phyloP scores from a whole-genome alignment of 2,329 filamentous ascomycete genomes.

The Rachicladosporium sp. region DNA sequence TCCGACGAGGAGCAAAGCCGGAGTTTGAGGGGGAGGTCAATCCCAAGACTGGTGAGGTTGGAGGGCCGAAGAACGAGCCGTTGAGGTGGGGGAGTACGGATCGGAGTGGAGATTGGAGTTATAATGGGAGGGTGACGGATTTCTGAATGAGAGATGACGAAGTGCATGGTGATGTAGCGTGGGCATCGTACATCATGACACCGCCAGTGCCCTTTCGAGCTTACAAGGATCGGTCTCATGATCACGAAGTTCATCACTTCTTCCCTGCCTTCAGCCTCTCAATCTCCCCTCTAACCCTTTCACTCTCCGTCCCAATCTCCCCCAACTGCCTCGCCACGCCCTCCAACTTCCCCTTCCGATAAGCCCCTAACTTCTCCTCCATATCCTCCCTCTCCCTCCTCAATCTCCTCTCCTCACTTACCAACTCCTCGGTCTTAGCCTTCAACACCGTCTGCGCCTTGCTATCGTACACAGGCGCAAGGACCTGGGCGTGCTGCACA shows the following conservation, averaged over 20 bases:
- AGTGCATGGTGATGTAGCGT: too few relatives aligned
- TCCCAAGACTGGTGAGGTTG: slow-evolving; percentile 87
- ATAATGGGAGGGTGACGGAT: slow-evolving; percentile 88
- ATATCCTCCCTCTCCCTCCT: slow-evolving; percentile 22
- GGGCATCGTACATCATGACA: too few relatives aligned
- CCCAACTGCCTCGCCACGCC: slow-evolving; percentile 30
- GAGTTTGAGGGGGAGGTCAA: slow-evolving; percentile 91
- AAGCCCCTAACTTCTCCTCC: slow-evolving; percentile 24
- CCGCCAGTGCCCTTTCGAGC: too few relatives aligned
- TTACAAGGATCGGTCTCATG: too few relatives aligned
- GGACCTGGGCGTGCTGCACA: slow-evolving; percentile 17
- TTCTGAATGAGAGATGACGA: slow-evolving; percentile 40
- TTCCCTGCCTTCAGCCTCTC: slow-evolving; percentile 2
- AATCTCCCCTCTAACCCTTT: slow-evolving; percentile 23
- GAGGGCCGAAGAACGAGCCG: slow-evolving; percentile 95
- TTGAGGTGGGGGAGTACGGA: slow-evolving; percentile 60
- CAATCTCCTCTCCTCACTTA: slow-evolving; percentile 19
- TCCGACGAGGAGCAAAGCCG: slow-evolving; percentile 65
- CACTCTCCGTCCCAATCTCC: slow-evolving; percentile 15
- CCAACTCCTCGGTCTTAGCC: slow-evolving; percentile 20
- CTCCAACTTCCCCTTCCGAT: slow-evolving; percentile 25
- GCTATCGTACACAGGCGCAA: slow-evolving; percentile 13
- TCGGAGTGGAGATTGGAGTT: slow-evolving; percentile 65
- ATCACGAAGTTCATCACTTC: too few relatives aligned
- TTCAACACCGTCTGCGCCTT: slow-evolving; percentile 20